Evolutionary conservation across 768 basidiomycete genomes (phyloP).

Genomic region (Calvatia gigantea): DNA sequence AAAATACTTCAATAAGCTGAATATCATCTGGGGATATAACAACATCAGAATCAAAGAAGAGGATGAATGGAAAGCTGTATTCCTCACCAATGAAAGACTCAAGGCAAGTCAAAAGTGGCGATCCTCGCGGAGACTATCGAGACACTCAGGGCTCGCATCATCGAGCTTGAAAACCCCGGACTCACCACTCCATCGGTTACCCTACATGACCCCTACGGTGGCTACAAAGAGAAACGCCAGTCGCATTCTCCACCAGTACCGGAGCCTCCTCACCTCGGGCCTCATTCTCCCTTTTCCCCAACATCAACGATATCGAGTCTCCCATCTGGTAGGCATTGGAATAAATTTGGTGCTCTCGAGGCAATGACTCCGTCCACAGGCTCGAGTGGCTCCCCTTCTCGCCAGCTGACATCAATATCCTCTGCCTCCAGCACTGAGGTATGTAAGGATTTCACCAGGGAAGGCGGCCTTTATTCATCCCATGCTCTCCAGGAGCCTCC

Average conservation of each 20-base stretch:
- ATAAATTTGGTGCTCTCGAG: slow-evolving; percentile 31
- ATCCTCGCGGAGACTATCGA: slow-evolving; percentile 57
- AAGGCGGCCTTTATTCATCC: slow-evolving; percentile 9
- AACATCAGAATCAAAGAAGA: no score
- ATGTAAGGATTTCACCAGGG: slow-evolving; percentile 13
- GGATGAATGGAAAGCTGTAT: no score
- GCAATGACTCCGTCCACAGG: slow-evolving; percentile 39
- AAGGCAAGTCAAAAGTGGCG: slow-evolving; percentile 56
- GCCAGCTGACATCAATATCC: slow-evolving; percentile 28
- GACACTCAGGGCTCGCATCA: slow-evolving; percentile 52
- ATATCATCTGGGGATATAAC: no score
- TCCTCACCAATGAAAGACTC: no score
- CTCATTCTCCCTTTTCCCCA: slow-evolving; percentile 42
- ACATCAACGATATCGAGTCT: slow-evolving; percentile 43
- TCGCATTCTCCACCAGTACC: slow-evolving; percentile 33
- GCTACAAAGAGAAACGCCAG: slow-evolving; percentile 27
- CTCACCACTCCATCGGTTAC: slow-evolving; percentile 42
- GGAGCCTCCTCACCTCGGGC: slow-evolving; percentile 25
- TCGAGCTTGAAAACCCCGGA: slow-evolving; percentile 54
- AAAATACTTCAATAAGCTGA: no score
- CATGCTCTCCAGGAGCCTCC: slow-evolving; percentile 34
- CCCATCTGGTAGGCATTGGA: slow-evolving; percentile 43
- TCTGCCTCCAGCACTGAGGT: slow-evolving; percentile 39
- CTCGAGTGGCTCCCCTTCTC: slow-evolving; percentile 39
- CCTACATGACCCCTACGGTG: slow-evolving; percentile 48